phyloP scores from a whole-genome alignment of 2,329 filamentous ascomycete species.

The Cytospora schulzeri region DNA sequence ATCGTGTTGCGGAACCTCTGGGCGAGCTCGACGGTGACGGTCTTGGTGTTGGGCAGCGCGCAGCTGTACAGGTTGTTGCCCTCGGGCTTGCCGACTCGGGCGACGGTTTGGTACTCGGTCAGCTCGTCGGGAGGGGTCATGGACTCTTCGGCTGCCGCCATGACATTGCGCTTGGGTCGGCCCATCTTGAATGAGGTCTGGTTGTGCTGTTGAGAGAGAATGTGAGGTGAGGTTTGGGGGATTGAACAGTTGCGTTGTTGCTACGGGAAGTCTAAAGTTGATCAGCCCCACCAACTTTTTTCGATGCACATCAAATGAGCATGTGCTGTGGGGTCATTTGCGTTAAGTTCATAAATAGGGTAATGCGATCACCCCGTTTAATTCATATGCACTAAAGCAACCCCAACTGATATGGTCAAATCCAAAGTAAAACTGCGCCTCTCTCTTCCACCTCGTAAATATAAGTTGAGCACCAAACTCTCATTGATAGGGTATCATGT shows the following conservation, averaged over 20 bases:
- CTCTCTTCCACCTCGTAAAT: too few relatives aligned
- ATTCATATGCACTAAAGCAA: neutral
- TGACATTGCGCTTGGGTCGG: slow-evolving; percentile 74
- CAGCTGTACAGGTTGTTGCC: slow-evolving; percentile 90
- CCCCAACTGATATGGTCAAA: too few relatives aligned
- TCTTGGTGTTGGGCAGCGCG: slow-evolving; percentile 66
- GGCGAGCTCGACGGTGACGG: slow-evolving; percentile 77
- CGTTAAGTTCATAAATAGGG: neutral
- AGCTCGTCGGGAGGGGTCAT: slow-evolving; percentile 60
- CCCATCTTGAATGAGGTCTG: slow-evolving; percentile 53
- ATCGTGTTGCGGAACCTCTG: slow-evolving; percentile 87
- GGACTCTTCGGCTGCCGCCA: slow-evolving; percentile 75
- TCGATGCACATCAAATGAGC: too few relatives aligned
- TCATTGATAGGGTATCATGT: too few relatives aligned
- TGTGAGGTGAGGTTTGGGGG: neutral
- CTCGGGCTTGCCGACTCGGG: slow-evolving; percentile 76
- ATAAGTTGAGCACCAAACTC: too few relatives aligned
- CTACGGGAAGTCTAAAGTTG: neutral
- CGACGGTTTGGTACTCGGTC: slow-evolving; percentile 67
- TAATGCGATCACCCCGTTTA: neutral
- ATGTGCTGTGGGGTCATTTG: neutral
- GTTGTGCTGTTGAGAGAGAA: neutral
- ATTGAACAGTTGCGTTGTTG: neutral
- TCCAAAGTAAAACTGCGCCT: too few relatives aligned
- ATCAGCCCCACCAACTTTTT: neutral